Base-by-base conservation (phyloP, 2,329 filamentous ascomycete genomes). In the Metarhizium robertsii region DNA sequence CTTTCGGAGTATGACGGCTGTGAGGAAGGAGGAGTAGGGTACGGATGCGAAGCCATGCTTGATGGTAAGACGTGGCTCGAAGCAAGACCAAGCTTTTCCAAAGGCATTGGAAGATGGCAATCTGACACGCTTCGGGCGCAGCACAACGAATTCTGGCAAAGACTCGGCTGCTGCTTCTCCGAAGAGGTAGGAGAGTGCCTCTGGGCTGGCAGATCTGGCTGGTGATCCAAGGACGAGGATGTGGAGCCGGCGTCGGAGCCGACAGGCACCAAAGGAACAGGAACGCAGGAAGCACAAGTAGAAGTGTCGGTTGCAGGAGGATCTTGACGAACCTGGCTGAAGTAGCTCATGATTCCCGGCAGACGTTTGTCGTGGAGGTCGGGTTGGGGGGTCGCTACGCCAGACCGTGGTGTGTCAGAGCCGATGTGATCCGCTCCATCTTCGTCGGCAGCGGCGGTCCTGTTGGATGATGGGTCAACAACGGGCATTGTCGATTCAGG, bases 241-340 rank as follows among this genome's bases (percentile, higher is more conserved):
- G 49, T 25, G 11, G 45, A 48, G 20, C 45, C 45, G 25, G 45
- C 32, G 20, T 20, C 45, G 25, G 61, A 55, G 60, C 59, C 71
- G 64, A 71, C 71, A 65, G 69, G 69, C 65, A 61, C 65, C 68
- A 66, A 67, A 66, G 71, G 63, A 70, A 69, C 65, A 66, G 71
- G 63, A 70, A 69, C 65, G 71, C 72, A 70, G 60, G 59, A 70
- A 60, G 59, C 63, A 61, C 58, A 60, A 58, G 60, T 62, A 61
- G 59, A 59, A 55, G 60, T 52, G 55, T 61, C 70, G 69, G 63
- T 77, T 73, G 73, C 70, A 80, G 81, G 80, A 85, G 85, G 84
- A 78, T 82, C 84, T 80, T 83, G 82, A 96, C 94, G 86, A 95
- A 99, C 94, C 92, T 99, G 94, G 78, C 87, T 88, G 82, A 97